Evolutionary conservation across 1,284 basidiomycete genomes (phyloP), one percentile per base, ranked within the genome.

Genomic region (Salmacisia buchloeana): DNA sequence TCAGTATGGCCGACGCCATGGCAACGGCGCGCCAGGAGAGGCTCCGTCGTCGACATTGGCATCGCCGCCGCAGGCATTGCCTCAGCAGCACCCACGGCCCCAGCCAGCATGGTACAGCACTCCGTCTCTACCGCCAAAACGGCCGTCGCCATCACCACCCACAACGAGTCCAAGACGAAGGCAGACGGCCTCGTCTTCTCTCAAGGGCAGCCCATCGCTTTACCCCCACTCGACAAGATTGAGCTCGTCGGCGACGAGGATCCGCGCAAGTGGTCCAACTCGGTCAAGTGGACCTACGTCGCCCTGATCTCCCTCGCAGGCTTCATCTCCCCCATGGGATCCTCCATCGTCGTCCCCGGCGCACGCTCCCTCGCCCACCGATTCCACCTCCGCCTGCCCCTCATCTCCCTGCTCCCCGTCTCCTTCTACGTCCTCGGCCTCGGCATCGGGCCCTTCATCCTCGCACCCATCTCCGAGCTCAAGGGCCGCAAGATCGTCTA

Each of bases 401-500:
- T 64, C 2, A 57, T 73, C 1, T 67, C 70, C 21, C 45, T 75
- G 3, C 60, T 76, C 1, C 74, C 74, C 29, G 70, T 75, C 7
- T 69, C 66, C 25, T 38, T 74, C 27, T 76, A 72, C 39, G 69
- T 75, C 18, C 46, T 75, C 3, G 71, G 74, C n/a, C 63, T 71
- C 7, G 69, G 74, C 2, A 66, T 73, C 7, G 82, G 83, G 0
- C 83, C 83, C 0, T 83, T 83, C 69, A 39, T 83, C 9, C 81
- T 83, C 58, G 81, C 82, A 0, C 83, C 83, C 0, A 78, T 82
- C 10, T 77, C 76, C 3, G 83, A 83, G 72, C 77, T 83, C 18
- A 81, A 80, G 35, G 83, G 83, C 3, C 66, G 83, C 0, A 81
- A 81, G 61, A 68, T 75, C 0, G 81, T 82, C 0, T 83, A 83